Evolutionary conservation across 352 stramenopile species (phyloP).

Genomic region (Globisporangium viniferum): DNA sequence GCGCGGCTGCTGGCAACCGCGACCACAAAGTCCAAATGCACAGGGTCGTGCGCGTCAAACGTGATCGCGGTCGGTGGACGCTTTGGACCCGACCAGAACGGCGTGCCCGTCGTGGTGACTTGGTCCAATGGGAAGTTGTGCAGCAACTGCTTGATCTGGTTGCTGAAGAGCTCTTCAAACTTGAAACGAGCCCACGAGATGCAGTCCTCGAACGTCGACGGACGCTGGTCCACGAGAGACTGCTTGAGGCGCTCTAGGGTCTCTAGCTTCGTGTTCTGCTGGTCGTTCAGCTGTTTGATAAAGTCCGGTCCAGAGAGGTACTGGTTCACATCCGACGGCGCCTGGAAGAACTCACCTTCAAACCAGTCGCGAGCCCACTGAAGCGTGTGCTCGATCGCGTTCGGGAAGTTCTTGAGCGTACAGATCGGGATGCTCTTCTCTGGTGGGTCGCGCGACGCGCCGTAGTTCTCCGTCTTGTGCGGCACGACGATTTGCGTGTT

Average conservation of each 20-base stretch:
- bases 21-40: slow-evolving; percentile 96
- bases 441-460: slow-evolving; percentile 95
- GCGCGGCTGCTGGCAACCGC: slow-evolving; percentile 94
- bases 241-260: slow-evolving; percentile 91
- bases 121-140: slow-evolving; percentile 99
- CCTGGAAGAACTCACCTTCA: slow-evolving; percentile 98
- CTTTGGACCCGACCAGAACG: slow-evolving; percentile 99
- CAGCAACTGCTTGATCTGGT: slow-evolving; percentile 97
- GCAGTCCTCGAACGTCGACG: slow-evolving; percentile 95
- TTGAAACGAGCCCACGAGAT: slow-evolving; percentile 96
- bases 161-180: slow-evolving; percentile 98
- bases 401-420: slow-evolving; percentile 99
- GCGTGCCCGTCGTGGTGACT: slow-evolving; percentile 94
- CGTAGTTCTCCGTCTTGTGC: slow-evolving; percentile 96
- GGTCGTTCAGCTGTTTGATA: slow-evolving; percentile 91
- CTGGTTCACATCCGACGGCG: slow-evolving; percentile 94
- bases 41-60: slow-evolving; percentile 90
- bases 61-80: slow-evolving; percentile 91
- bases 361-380: slow-evolving; percentile 99
- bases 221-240: slow-evolving; percentile 92
- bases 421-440: slow-evolving; percentile 99
- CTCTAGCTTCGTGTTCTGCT: slow-evolving; percentile 97
- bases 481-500: slow-evolving; percentile 94
- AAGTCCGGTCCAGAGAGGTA: slow-evolving; percentile 88
- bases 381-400: slow-evolving; percentile 98